Evolutionary conservation across 1,284 basidiomycete species (phyloP).

Genomic region (Schizopora paradoxa): DNA sequence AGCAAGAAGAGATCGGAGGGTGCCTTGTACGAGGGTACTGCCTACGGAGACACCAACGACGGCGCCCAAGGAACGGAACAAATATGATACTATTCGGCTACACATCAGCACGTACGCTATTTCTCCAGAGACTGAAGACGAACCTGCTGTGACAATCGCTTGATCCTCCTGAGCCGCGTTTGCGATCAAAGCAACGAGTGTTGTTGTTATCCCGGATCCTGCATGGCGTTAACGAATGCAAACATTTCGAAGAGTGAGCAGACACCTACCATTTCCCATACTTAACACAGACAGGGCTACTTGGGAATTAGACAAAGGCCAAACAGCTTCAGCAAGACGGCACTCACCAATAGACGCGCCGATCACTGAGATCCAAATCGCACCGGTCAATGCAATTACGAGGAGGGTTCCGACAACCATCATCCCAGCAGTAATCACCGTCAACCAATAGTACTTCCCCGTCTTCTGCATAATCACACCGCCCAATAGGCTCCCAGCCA

Average conservation of each 20-base stretch:
- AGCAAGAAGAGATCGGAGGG: slow-evolving; percentile 40
- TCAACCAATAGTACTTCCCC: slow-evolving; percentile 51
- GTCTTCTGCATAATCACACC: slow-evolving; percentile 53
- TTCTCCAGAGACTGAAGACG: slow-evolving; percentile 18
- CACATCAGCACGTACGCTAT: background rate
- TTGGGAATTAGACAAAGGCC: slow-evolving; percentile 34
- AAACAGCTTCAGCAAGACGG: slow-evolving; percentile 34
- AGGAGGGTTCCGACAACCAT: slow-evolving; percentile 37
- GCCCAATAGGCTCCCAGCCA: slow-evolving; percentile 44
- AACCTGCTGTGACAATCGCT: slow-evolving; percentile 59
- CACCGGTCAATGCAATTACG: slow-evolving; percentile 34
- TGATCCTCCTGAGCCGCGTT: slow-evolving; percentile 57
- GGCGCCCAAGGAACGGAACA: slow-evolving; percentile 58
- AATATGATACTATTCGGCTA: slow-evolving; percentile 47
- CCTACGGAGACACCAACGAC: slow-evolving; percentile 52
- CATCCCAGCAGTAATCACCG: slow-evolving; percentile 36
- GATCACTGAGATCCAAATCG: no score
- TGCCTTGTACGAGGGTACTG: slow-evolving; percentile 48
- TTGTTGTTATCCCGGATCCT: slow-evolving; percentile 51
- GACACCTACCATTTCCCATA: slow-evolving; percentile 40
- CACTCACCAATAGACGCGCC: slow-evolving; percentile 35
- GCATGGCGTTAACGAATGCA: background rate
- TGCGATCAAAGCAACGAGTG: slow-evolving; percentile 53
- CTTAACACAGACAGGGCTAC: slow-evolving; percentile 34
- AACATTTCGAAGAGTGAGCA: background rate